These are phyloP conservation scores for Phytophthora nicotianae DNA, from an alignment of 352 stramenopile species.

Conservation along the genomic window DNA sequence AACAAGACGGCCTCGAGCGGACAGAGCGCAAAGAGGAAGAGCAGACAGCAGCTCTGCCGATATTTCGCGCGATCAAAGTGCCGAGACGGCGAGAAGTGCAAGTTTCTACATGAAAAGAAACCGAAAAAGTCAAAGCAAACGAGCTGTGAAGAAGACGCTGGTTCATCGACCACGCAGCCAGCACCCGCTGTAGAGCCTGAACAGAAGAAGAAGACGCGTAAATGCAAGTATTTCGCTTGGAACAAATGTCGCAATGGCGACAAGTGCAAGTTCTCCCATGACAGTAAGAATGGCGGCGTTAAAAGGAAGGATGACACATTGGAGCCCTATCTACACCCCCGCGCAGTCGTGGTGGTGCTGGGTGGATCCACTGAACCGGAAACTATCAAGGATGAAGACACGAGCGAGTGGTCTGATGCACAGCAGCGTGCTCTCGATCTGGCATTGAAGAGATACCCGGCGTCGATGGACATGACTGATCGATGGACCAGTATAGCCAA, in stretches of 20 bases:
- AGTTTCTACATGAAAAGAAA: slow-evolving; percentile 44
- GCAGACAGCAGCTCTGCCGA: slow-evolving; percentile 34
- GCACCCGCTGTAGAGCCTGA: neutral
- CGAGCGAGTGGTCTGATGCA: slow-evolving; percentile 49
- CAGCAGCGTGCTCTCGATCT: neutral
- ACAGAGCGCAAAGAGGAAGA: slow-evolving; percentile 12
- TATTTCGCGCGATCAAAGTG: slow-evolving; percentile 59
- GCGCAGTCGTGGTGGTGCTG: slow-evolving; percentile 25
- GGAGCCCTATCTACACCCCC: neutral
- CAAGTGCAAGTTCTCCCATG: slow-evolving; percentile 62
- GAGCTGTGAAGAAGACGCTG: neutral
- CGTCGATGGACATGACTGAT: slow-evolving; percentile 55
- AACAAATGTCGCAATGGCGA: slow-evolving; percentile 51
- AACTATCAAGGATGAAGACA: slow-evolving; percentile 6
- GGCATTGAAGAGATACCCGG: slow-evolving; percentile 67
- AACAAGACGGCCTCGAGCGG: neutral
- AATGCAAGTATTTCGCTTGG: slow-evolving; percentile 56
- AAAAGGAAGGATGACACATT: slow-evolving; percentile 1
- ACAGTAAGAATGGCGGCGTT: slow-evolving; percentile 7
- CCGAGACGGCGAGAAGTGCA: slow-evolving; percentile 51
- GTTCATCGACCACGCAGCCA: neutral
- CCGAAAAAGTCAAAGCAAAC: slow-evolving; percentile 6
- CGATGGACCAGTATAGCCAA: slow-evolving; percentile 33
- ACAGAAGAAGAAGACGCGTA: slow-evolving; percentile 23
- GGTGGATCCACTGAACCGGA: neutral